Base-by-base conservation (phyloP, 345 rosid species). In the Bruguiera gymnorhiza region DNA sequence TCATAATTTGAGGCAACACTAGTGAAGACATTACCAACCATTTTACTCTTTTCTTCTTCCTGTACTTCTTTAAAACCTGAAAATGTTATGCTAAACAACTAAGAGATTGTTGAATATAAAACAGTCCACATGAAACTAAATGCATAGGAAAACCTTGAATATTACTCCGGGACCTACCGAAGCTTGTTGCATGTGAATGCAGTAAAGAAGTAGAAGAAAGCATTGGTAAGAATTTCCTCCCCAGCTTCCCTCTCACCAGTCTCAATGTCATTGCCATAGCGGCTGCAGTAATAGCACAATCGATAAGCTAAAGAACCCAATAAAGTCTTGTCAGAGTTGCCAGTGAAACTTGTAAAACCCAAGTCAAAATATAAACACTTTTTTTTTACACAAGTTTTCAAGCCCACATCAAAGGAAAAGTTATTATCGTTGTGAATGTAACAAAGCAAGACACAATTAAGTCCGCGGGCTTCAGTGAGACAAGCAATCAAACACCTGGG, bases 151-250 rank as follows among this genome's bases (percentile, higher is more conserved):
- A 29, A 27, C 51, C 6, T 5, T 9, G 24, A 34, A 8, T 19
- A 55, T 67, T 34, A 32, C n/a, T 31, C 55, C 15, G 7, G 30
- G 48, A 68, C 68, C 10, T 81, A 94, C 98, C 99, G 36, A 94
- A 94, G 86, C 99, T 94, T 19, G 96, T 92, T 79, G 99, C 95
- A 65, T 94, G 98, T 48, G 97, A 89, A 80, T 94, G 97, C 54
- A 92, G 84, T 2, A 27, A 34, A 20, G 73, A 62, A 68, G 75
- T 32, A 4, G 76, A 67, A 58, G 76, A 67, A 15, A 71, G 65
- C 69, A 72, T 56, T 29, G 75, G 73, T 63, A 63, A 57, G 54
- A 62, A 62, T 51, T 67, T 67, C 68, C 71, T 43, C 19, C 68
- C 58, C n/a, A 76, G 50, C 62, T 67, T 71, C 68, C 73, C 43